Conservation (phyloP, 179 eudicot species). For the Nepenthes alata region DNA sequence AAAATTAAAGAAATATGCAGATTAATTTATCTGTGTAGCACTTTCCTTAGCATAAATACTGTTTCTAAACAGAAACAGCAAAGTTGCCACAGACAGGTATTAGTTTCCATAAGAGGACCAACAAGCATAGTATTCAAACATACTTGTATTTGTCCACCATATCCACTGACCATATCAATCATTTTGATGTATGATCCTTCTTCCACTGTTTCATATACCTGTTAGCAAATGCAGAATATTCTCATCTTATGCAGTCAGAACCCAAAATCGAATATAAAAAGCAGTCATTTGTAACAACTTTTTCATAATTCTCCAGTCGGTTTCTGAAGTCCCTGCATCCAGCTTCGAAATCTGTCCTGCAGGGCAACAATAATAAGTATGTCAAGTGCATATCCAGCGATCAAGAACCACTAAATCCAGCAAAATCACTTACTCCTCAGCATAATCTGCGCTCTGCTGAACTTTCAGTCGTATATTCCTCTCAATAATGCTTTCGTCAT, state of each 20-base stretch:
- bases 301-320: slow-evolving; percentile 84
- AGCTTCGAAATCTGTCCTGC: slow-evolving; percentile 96
- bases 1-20: too few species aligned
- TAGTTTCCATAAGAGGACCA: background rate
- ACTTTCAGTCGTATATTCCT: slow-evolving; percentile 95
- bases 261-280: slow-evolving; percentile 1
- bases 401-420: slow-evolving; percentile 2
- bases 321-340: slow-evolving; percentile 88
- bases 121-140: background rate
- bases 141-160: slow-evolving; percentile 99
- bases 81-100: background rate
- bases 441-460: slow-evolving; percentile 98
- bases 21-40: too few species aligned
- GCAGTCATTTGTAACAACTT: slow-evolving; percentile 26
- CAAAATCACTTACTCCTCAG: slow-evolving; percentile 62
- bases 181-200: slow-evolving; percentile 98
- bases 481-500: slow-evolving; percentile 69
- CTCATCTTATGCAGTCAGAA: background rate
- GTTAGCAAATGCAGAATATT: slow-evolving; percentile 9
- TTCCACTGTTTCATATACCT: slow-evolving; percentile 96
- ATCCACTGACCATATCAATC: slow-evolving; percentile 95
- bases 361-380: slow-evolving; percentile 12
- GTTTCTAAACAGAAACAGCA: background rate
- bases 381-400: background rate
- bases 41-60: too few species aligned